Percentiles rank a stretch among this genome's conserved stretches.
phyloP scores from a whole-genome alignment of 2,329 filamentous ascomycete species.

The Furcasterigmium sp. region DNA sequence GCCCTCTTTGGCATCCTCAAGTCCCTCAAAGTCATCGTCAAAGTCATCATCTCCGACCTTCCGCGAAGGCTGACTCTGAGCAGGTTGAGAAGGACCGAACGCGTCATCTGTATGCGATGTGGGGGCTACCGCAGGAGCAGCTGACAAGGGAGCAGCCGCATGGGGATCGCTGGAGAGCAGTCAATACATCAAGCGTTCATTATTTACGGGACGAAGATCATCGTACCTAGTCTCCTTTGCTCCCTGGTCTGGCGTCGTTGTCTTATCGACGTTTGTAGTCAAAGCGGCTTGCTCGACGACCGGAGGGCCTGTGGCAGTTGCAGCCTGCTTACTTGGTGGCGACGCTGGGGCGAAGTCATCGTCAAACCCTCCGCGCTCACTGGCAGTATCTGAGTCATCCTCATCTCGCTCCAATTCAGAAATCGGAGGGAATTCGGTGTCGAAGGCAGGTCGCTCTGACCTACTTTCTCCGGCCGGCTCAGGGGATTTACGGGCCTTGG shows the following conservation, averaged over 20 bases:
- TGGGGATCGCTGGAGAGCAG: conserved; percentile 15
- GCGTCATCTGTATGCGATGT: conserved; percentile 27
- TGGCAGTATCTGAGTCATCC: conserved; percentile 77
- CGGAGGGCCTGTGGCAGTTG: background rate
- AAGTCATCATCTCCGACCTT: conserved; percentile 60
- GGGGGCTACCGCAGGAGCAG: conserved; percentile 4
- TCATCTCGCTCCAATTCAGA: conserved; percentile 78
- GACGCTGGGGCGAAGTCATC: conserved; percentile 79
- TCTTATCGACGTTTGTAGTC: background rate
- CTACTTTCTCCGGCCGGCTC: conserved; percentile 34
- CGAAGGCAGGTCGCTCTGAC: conserved; percentile 48
- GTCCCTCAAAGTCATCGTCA: conserved; percentile 74
- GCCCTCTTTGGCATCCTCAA: conserved; percentile 80
- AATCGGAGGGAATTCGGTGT: conserved; percentile 87
- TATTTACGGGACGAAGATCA: background rate
- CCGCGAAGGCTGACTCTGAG: conserved; percentile 23
- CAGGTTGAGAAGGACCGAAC: conserved; percentile 29
- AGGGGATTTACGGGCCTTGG: conserved; percentile 45
- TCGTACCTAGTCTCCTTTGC: background rate
- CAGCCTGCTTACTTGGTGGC: conserved; percentile 30
- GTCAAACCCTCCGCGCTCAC: conserved; percentile 79
- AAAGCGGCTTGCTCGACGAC: conserved; percentile 1
- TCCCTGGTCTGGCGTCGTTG: background rate
- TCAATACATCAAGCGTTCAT: no score
- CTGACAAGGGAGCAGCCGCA: conserved; percentile 3